Evolutionary conservation across 2,329 filamentous ascomycete genomes (phyloP), one percentile per base, ranked within the genome.

Genomic region (Cladosporium sp.): DNA sequence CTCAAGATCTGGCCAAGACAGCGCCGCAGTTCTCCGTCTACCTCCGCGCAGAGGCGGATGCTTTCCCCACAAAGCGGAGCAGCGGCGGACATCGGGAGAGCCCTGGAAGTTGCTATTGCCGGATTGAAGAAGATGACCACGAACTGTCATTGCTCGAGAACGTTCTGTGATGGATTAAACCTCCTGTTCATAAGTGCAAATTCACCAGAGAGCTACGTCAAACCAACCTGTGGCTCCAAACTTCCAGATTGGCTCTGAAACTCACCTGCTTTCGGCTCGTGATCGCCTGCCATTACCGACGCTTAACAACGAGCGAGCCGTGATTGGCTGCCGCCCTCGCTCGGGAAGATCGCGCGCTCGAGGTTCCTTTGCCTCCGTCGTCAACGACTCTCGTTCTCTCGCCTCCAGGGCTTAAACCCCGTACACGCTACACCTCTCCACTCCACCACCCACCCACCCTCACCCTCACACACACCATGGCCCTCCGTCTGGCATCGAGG

Each of bases 401-500:
- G 35, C 13, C 35, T 38, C 35, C 11, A 28, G 22, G 22, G 3
- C 22, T 28, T 28, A 38, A 38, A n/a, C 35, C 35, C 35, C 35
- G 16, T 38, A 40, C 19, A 59, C 54, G n/a, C 34, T 35, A 53
- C 22, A 45, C 13, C 57, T 58, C 56, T 58, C 52, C 53, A 58
- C 57, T 56, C 54, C 48, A 46, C 56, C 48, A 57, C 40, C 13
- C 22, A 32, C 22, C 22, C 22, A 4, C 48, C 5, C 31, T 11
- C 37, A 40, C 34, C 40, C 32, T 35, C 48, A 46, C 44, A 51
- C 55, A 66, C 55, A 66, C 50, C 51, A 69, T 68, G 66, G 66
- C 67, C 35, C 56, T 70, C 49, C 59, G 66, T 64, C 60, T 69
- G 9, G 66, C 66, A 53, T 59, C 67, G 22, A 65, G 66, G 57